These are phyloP conservation scores for Fusarium sp. DNA, from an alignment of 2,329 filamentous ascomycete species.

Conservation along the genomic window DNA sequence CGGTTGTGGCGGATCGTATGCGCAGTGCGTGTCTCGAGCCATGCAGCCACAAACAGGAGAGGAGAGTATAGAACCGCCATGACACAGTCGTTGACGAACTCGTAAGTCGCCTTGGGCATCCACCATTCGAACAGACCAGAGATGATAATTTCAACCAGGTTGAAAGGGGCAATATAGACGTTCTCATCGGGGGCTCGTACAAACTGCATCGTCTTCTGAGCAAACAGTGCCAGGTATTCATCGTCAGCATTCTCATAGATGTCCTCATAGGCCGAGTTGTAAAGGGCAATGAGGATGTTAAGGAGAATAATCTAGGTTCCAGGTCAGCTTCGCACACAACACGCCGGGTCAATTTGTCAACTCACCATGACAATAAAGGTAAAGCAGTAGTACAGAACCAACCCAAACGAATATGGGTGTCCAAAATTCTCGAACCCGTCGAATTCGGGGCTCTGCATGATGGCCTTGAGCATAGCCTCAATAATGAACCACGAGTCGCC, in stretches of 20 bases:
- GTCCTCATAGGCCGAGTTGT: conserved; percentile 96
- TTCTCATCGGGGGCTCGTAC: conserved; percentile 98
- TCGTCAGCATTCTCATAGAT: conserved; percentile 94
- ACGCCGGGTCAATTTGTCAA: background rate
- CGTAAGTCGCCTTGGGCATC: conserved; percentile 80
- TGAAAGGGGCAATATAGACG: conserved; percentile 96
- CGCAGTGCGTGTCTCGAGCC: conserved; percentile 75
- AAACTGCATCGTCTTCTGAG: conserved; percentile 96
- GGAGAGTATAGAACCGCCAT: conserved; percentile 91
- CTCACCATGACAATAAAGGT: conserved; percentile 95
- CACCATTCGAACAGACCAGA: conserved; percentile 94
- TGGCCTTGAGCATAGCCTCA: conserved; percentile 86
- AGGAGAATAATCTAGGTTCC: conserved; percentile 73
- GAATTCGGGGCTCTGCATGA: conserved; percentile 95
- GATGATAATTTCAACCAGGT: conserved; percentile 87
- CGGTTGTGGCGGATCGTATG: conserved; percentile 78
- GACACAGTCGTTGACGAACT: conserved; percentile 86
- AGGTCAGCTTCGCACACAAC: background rate
- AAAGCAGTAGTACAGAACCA: conserved; percentile 97
- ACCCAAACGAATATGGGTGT: conserved; percentile 91
- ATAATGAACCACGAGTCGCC: conserved; percentile 80
- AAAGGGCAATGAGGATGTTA: conserved; percentile 96
- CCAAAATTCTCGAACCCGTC: conserved; percentile 88
- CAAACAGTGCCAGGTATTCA: conserved; percentile 93
- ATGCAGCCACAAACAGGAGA: conserved; percentile 81